Percentiles rank a stretch among this genome's conserved stretches.
These are phyloP conservation scores for Sarcodon sp. DNA, from an alignment of 768 basidiomycete species.

Conservation along the genomic window DNA sequence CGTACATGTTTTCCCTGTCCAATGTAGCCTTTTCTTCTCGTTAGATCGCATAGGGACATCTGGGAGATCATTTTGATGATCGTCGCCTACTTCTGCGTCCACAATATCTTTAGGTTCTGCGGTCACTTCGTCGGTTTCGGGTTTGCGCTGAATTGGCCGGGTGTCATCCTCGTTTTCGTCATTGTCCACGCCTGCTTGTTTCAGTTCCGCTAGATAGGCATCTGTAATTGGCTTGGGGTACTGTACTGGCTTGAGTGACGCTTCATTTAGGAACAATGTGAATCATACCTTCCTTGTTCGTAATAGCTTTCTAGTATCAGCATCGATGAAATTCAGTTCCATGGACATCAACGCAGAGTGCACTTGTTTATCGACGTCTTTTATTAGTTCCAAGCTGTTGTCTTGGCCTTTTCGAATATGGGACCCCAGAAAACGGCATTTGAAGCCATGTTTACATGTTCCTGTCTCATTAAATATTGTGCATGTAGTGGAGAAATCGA, in stretches of 20 bases:
- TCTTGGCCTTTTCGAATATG: conserved; percentile 44
- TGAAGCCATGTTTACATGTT: conserved; percentile 73
- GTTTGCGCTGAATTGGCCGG: conserved; percentile 3
- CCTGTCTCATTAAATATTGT: conserved; percentile 60
- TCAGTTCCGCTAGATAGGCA: conserved; percentile 43
- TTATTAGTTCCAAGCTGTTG: conserved; percentile 29
- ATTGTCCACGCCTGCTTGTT: conserved; percentile 9
- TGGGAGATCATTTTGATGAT: conserved; percentile 35
- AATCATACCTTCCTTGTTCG: conserved; percentile 52
- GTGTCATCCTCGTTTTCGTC: conserved; percentile 6
- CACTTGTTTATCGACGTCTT: conserved; percentile 49
- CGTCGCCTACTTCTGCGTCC: conserved; percentile 2
- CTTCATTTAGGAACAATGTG: background rate
- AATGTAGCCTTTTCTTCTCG: conserved; percentile 83
- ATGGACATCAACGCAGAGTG: conserved; percentile 28
- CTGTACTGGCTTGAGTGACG: conserved; percentile 19
- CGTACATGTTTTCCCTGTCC: conserved; percentile 80
- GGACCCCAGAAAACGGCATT: conserved; percentile 81
- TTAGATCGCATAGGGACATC: conserved; percentile 59
- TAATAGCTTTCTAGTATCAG: conserved; percentile 45
- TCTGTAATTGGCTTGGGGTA: conserved; percentile 54
- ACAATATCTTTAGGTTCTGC: background rate
- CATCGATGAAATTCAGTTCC: conserved; percentile 62
- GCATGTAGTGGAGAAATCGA: conserved; percentile 40
- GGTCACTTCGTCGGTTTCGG: background rate